Percentiles rank a stretch among this genome's conserved stretches.
Conservation (phyloP, 2,329 filamentous ascomycete species). For the Eutypella sp. region DNA sequence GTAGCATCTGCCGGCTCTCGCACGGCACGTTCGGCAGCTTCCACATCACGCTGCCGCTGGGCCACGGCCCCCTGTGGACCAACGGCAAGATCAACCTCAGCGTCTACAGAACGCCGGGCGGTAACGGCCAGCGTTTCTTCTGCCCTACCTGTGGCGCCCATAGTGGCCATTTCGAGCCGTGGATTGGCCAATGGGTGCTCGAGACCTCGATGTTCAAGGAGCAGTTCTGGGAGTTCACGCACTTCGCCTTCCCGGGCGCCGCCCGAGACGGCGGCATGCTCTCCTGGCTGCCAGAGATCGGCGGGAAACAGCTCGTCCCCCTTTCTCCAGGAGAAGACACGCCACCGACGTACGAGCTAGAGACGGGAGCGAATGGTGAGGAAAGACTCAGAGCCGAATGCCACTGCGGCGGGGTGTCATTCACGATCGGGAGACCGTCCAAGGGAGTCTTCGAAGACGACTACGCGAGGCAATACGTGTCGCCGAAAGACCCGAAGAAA, state of each 20-base stretch:
- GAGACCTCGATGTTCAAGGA: slow-evolving; percentile 35
- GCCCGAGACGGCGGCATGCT: slow-evolving; percentile 33
- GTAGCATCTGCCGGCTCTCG: slow-evolving; percentile 38
- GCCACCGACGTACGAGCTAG: slow-evolving; percentile 21
- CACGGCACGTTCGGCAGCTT: slow-evolving; percentile 39
- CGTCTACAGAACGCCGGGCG: slow-evolving; percentile 27
- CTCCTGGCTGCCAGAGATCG: slow-evolving; percentile 29
- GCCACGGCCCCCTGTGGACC: slow-evolving; percentile 32
- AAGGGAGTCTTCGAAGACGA: slow-evolving; percentile 23
- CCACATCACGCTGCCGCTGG: slow-evolving; percentile 32
- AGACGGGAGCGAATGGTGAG: slow-evolving; percentile 30
- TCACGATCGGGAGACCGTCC: slow-evolving; percentile 37
- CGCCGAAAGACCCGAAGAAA: slow-evolving; percentile 32
- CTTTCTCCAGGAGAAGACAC: slow-evolving; percentile 21
- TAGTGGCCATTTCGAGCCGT: slow-evolving; percentile 31
- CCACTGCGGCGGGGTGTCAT: slow-evolving; percentile 42
- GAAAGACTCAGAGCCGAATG: slow-evolving; percentile 40
- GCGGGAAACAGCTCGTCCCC: slow-evolving; percentile 7
- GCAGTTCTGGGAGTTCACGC: slow-evolving; percentile 31
- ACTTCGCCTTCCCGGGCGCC: slow-evolving; percentile 32
- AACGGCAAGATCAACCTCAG: slow-evolving; percentile 29
- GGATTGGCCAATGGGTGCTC: slow-evolving; percentile 31
- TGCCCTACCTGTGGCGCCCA: slow-evolving; percentile 41
- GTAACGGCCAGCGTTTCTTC: slow-evolving; percentile 33
- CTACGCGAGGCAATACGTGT: slow-evolving; percentile 29